Base-by-base conservation (phyloP, 176 grass and related monocot genomes). In the Olyra latifolia region DNA sequence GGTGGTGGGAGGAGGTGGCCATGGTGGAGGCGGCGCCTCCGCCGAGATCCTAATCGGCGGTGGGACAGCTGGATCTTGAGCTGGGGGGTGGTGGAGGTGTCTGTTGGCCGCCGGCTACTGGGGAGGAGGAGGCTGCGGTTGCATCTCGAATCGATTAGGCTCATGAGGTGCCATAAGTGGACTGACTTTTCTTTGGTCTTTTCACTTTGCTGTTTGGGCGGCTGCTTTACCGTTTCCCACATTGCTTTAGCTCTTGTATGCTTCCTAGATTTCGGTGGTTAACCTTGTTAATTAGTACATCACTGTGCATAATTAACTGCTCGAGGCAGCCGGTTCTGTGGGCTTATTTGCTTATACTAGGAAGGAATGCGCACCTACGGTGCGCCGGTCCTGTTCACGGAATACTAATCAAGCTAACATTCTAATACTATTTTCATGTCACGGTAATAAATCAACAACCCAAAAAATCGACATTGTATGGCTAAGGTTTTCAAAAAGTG, bases 11-110 rank as follows among this genome's bases (percentile, higher is more conserved):
- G 48, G 41, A 61, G 24, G 79, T 48, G 25, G 72, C 1, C 24
- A 41, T 24, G 54, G 87, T 76, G 44, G 68, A 53, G 74, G 79
- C 41, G 25, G 38, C 61, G 71, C 58, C 75, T 1, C 77, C 77
- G 14, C 69, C 84, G 62, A 28, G 78, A 52, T 75, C 60, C 49
- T 22, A 17, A 64, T 16, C 69, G 41, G 80, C 48, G 59, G 80
- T 52, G 66, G 52, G 42, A 10, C 35, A 55, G 58, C 71, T 63
- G 63, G 71, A 88, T 88, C 87, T 84, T 57, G 75, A 56, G 87
- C 42, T 41, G 29, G 30, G 32, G 32, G 32, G 24, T 52, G 73
- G 80, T 10, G 84, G 60, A 6, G 67, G 42, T 74, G 69, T 86
- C 48, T 64, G 85, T 77, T 87, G 71, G 78, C 52, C 28, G 58